These are phyloP conservation scores for Phytomonas francai DNA, from an alignment of 208 protist genomes.

Conservation along the genomic window DNA sequence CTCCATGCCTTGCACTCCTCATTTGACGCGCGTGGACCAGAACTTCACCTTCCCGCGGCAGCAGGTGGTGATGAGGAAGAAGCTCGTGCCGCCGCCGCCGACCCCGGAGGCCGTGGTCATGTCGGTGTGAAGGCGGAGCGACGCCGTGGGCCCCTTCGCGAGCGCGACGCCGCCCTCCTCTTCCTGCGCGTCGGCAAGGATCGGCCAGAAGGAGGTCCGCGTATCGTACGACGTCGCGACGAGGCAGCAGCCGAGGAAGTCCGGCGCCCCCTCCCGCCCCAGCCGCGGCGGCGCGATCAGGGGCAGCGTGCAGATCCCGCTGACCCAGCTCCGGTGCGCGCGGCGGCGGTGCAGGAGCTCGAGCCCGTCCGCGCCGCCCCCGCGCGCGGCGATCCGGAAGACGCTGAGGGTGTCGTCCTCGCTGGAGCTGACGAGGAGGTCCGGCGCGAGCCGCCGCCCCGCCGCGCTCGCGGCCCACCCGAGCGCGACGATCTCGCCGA, in stretches of 20 bases:
- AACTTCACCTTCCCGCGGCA: slow-evolving; percentile 66
- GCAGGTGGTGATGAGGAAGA: slow-evolving; percentile 63
- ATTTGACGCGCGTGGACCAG: slow-evolving; percentile 43
- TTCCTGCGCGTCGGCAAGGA: slow-evolving; percentile 15
- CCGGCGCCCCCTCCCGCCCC: slow-evolving; percentile 10
- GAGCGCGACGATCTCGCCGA: slow-evolving; percentile 57
- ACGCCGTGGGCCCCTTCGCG: slow-evolving; percentile 29
- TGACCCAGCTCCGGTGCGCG: slow-evolving; percentile 79
- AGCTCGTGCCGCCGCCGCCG: slow-evolving; percentile 57
- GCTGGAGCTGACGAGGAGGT: slow-evolving; percentile 59
- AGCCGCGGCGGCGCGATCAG: slow-evolving; percentile 21
- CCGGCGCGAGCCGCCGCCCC: slow-evolving; percentile 28
- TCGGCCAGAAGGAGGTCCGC: slow-evolving; percentile 71
- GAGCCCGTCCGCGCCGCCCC: slow-evolving; percentile 21
- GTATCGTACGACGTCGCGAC: slow-evolving; percentile 67
- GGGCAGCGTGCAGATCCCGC: slow-evolving; percentile 32
- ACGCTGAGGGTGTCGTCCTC: slow-evolving; percentile 75
- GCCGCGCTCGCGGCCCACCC: slow-evolving; percentile 44
- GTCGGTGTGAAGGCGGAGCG: slow-evolving; percentile 45
- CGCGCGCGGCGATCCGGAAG: slow-evolving; percentile 51
- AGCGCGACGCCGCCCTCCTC: slow-evolving; percentile 10
- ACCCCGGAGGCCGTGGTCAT: slow-evolving; percentile 29
- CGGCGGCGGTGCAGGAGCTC: slow-evolving; percentile 41
- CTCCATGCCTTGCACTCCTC: too few relatives aligned
- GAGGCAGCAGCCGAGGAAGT: slow-evolving; percentile 35